Evolutionary conservation across 179 eudicot genomes (phyloP).

Genomic region (Silene vulgaris): DNA sequence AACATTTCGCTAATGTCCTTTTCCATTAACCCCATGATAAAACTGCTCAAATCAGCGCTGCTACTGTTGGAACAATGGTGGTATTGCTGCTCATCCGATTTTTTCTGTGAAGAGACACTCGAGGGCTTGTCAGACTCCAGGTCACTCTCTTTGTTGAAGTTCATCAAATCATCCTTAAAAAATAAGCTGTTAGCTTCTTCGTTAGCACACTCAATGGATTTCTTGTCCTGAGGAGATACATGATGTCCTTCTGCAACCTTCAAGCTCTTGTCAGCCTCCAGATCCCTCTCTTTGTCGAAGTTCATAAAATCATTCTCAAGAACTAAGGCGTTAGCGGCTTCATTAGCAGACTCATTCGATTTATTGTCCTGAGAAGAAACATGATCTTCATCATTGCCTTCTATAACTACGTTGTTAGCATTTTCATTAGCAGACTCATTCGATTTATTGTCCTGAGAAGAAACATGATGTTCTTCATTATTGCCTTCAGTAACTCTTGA

Average conservation of each 20-base stretch:
- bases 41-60: constrained; percentile 1
- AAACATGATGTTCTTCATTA: too few relatives aligned
- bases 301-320: background rate
- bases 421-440: background rate
- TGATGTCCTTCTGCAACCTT: background rate
- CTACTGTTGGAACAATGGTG: background rate
- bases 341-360: background rate
- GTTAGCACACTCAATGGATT: background rate
- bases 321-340: background rate
- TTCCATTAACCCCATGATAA: background rate
- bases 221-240: background rate
- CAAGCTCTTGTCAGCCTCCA: constrained; percentile 10
- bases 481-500: background rate
- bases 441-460: too few relatives aligned
- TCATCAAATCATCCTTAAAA: background rate
- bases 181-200: background rate
- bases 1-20: constrained; percentile 7
- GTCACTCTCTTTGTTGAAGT: background rate
- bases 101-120: background rate
- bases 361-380: background rate
- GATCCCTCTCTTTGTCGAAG: background rate
- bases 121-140: constrained; percentile 6
- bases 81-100: background rate
- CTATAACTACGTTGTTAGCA: background rate
- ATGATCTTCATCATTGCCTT: background rate